Evolutionary conservation across 768 basidiomycete species (phyloP), one percentile per base, ranked within the genome.

Genomic region (Hericium alpestre): DNA sequence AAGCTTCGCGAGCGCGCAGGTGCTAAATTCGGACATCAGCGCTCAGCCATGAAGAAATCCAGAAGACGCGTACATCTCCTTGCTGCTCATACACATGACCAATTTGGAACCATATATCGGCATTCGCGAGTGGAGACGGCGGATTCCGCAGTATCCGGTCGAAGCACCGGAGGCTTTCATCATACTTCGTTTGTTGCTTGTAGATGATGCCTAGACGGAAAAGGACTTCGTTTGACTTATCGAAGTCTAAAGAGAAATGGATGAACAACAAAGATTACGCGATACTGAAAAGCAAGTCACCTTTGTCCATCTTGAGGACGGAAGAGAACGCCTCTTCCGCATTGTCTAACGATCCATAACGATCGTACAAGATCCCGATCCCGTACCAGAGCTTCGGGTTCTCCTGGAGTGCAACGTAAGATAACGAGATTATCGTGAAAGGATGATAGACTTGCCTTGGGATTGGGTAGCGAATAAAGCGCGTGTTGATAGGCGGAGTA

Each of bases 61-160:
- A 4, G 43, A 15, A 38, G 37, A 25, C 7, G 74, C 82, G 71
- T 68, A 94, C 94, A 69, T 98, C 93, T 72, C 93, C 88, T 71
- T 95, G 91, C 67, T 96, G 94, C 71, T 98, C 96, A 65, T 90
- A 93, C 18, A 98, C 95, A 66, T 98, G 96, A 2, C 96, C 96
- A 59, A 99, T 96, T 73, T 99, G 96, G 82, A 98, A 98, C 93
- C 94, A 98, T 61, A 99, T 98, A 64, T 99, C 96, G 56, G 93
- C 90, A 64, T 94, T 90, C 15, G 94, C 95, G 37, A 99, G 84
- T 1, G 96, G 96, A 61, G 84, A 87, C 38, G 95, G 96, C 3
- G 96, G 96, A 66, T 90, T 94, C 60, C 90, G 88, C 54, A 98
- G 84, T 61, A 99, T 98, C 67, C 90, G 90, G 66, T 94, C 90